Evolutionary conservation across 306 rosid genomes (phyloP).

Genomic region (Cucumis melo): DNA sequence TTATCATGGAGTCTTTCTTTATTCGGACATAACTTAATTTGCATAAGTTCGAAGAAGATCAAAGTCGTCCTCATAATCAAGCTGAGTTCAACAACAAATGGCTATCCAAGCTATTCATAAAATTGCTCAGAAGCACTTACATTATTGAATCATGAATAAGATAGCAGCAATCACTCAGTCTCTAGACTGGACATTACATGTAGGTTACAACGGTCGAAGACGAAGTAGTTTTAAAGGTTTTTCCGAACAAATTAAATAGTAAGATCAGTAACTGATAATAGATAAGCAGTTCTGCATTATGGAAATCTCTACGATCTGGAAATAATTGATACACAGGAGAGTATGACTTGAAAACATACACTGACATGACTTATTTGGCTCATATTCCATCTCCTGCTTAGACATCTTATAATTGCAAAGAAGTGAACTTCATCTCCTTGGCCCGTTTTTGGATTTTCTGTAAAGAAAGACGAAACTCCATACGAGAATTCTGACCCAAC

Average conservation of each 20-base stretch:
- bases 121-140: background rate
- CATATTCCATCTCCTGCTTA: background rate
- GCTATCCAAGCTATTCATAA: conserved; percentile 4
- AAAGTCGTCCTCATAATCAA: background rate
- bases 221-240: background rate
- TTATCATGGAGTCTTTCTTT: background rate
- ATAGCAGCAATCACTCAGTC: background rate
- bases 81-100: conserved; percentile 2
- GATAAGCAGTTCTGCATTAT: background rate
- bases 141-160: background rate
- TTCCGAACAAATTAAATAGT: background rate
- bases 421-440: background rate
- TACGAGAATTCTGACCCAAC: background rate
- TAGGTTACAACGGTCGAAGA: background rate
- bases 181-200: background rate
- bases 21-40: background rate
- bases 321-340: background rate
- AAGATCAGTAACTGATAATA: background rate
- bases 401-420: background rate
- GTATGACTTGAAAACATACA: conserved; percentile 3
- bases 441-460: background rate
- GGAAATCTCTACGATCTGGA: background rate
- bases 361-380: background rate
- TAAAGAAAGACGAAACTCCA: background rate
- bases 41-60: background rate